Base-by-base conservation (phyloP, 768 basidiomycete species). In the Kockovaella imperatae region DNA sequence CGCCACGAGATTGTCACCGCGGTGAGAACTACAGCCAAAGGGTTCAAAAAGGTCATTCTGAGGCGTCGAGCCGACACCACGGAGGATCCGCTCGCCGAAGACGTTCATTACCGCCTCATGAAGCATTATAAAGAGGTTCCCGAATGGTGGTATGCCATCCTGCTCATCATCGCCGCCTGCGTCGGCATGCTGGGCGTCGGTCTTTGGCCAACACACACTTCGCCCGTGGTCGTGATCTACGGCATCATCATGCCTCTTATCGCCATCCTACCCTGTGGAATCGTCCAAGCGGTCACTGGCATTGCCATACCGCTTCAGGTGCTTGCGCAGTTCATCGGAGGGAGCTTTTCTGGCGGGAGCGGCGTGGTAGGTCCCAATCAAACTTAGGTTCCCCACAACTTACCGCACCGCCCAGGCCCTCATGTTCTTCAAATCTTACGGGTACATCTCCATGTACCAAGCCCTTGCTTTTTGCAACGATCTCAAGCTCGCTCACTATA, bases 61-160 rank as follows among this genome's bases (percentile, higher is more conserved):
- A n/a, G n/a, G n/a, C n/a, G n/a, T n/a, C n/a, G n/a, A n/a, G n/a
- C n/a, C n/a, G n/a, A n/a, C n/a, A n/a, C n/a, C n/a, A n/a, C n/a
- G n/a, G n/a, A n/a, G n/a, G n/a, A n/a, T n/a, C n/a, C n/a, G n/a
- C n/a, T n/a, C n/a, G n/a, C n/a, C n/a, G 29, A 35, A 13, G 31
- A 45, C 18, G 30, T 38, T 17, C 50, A 51, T 23, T 35, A 23
- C 35, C 29, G 31, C 26, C 25, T 51, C 31, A 51, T 51, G 50
- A 18, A 28, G 24, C 20, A 14, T 14, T 51, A 51, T 21, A 3
- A 14, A 7, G 50, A 51, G 26, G 43, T 46, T 13, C 81, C 81
- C 1, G 77, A 80, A 42, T 81, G 79, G 79, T 80, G 79, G 72
- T 83, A 82, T 50, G n/a, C n/a, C n/a, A n/a, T n/a, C n/a, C n/a